These are phyloP conservation scores for Seiridium cupressi DNA, from an alignment of 2,329 filamentous ascomycete species.

Conservation along the genomic window DNA sequence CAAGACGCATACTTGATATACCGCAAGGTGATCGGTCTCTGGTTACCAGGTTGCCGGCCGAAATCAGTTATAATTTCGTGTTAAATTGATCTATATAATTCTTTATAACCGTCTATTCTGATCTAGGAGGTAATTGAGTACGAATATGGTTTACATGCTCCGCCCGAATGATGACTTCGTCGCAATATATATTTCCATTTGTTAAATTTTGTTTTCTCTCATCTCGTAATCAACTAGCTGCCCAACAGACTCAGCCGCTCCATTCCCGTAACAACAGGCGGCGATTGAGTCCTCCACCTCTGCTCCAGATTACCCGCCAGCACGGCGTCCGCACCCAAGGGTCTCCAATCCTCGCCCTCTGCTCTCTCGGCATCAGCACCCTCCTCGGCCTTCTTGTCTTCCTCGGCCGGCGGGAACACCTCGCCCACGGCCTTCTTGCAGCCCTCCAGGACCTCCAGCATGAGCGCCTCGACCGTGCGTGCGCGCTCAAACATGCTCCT, in stretches of 20 bases:
- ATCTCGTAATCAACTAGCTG: conserved; percentile 18
- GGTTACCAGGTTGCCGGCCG: no score
- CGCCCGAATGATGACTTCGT: no score
- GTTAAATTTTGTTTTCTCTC: background rate
- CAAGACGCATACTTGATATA: background rate
- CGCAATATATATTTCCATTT: background rate
- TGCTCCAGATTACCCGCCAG: conserved; percentile 49
- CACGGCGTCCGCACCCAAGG: conserved; percentile 51
- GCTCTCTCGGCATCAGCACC: conserved; percentile 10
- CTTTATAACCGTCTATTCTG: no score
- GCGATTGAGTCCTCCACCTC: conserved; percentile 41
- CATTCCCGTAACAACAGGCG: conserved; percentile 48
- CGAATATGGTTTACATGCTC: no score
- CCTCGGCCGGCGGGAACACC: conserved; percentile 52
- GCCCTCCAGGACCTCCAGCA: conserved; percentile 70
- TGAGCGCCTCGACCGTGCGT: conserved; percentile 69
- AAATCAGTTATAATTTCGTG: no score
- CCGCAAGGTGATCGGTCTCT: no score
- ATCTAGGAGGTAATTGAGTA: no score
- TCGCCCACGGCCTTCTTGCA: conserved; percentile 67
- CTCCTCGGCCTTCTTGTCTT: conserved; percentile 17
- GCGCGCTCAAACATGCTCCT: conserved; percentile 87
- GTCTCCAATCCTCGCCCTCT: conserved; percentile 20
- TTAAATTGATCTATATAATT: no score
- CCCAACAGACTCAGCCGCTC: conserved; percentile 51